Percentiles rank a stretch among this genome's conserved stretches.
Conservation (phyloP, 495 filamentous ascomycete species). For the Penicillium paxilli region DNA sequence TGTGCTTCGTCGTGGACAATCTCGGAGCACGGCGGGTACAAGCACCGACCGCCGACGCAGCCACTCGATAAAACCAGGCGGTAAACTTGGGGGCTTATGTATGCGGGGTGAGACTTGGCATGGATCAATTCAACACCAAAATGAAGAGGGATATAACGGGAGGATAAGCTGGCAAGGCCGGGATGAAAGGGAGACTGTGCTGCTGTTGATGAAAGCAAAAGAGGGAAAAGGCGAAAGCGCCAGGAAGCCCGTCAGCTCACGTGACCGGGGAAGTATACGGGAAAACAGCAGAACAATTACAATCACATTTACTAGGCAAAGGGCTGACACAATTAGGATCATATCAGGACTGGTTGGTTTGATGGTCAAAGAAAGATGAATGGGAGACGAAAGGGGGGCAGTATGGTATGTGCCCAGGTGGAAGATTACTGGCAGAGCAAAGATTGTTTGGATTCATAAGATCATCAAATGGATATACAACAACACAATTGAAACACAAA, state of each 20-base stretch:
- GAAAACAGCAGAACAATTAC: not conserved
- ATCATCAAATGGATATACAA: not conserved
- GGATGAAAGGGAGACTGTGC: not conserved
- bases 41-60: conserved; percentile 25
- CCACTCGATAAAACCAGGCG: no score
- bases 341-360: no score
- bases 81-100: not conserved
- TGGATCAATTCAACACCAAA: no score
- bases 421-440: no score
- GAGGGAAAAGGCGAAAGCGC: not conserved
- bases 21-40: conserved; percentile 22
- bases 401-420: no score
- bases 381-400: no score
- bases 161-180: no score
- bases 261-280: not conserved
- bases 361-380: no score
- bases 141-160: no score
- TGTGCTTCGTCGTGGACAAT: not conserved
- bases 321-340: no score
- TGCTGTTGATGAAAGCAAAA: not conserved
- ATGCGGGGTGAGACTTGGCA: not conserved
- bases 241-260: not conserved
- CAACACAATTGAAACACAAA: not conserved
- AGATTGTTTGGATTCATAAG: no score
- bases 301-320: no score